Conservation (phyloP, 2,329 filamentous ascomycete genomes). For the Rosellinia necatrix region DNA sequence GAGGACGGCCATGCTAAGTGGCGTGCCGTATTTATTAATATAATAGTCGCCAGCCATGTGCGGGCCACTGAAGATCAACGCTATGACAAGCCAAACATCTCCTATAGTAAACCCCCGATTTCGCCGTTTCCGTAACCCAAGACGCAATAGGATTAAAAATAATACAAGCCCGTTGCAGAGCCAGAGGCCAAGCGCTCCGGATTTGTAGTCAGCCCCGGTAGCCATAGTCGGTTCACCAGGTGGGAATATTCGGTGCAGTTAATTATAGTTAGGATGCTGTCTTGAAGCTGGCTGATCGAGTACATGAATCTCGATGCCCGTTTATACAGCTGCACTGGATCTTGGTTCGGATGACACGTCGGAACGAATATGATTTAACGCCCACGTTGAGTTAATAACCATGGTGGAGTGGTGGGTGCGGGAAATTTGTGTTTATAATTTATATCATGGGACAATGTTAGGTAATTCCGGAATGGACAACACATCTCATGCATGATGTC, state of each 20-base stretch:
- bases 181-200: conserved; percentile 16
- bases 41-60: conserved; percentile 17
- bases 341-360: too few species aligned
- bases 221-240: not conserved
- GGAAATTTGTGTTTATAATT: too few species aligned
- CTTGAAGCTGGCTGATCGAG: not conserved
- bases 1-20: conserved; percentile 5
- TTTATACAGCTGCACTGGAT: too few species aligned
- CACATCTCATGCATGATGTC: too few species aligned
- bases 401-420: too few species aligned
- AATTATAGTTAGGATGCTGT: not conserved
- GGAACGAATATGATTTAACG: too few species aligned
- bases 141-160: conserved; percentile 10
- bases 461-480: too few species aligned
- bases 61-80: conserved; percentile 12
- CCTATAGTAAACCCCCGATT: conserved; percentile 7
- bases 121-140: conserved; percentile 17
- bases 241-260: not conserved
- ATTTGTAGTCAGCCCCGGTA: not conserved
- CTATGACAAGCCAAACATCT: conserved; percentile 22
- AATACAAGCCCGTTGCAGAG: conserved; percentile 12
- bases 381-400: too few species aligned
- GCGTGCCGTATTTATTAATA: conserved; percentile 15
- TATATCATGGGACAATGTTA: too few species aligned
- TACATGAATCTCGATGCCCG: too few species aligned